Evolutionary conservation across 2,329 filamentous ascomycete species (phyloP).

Genomic region (Colletotrichum ledebouriae): DNA sequence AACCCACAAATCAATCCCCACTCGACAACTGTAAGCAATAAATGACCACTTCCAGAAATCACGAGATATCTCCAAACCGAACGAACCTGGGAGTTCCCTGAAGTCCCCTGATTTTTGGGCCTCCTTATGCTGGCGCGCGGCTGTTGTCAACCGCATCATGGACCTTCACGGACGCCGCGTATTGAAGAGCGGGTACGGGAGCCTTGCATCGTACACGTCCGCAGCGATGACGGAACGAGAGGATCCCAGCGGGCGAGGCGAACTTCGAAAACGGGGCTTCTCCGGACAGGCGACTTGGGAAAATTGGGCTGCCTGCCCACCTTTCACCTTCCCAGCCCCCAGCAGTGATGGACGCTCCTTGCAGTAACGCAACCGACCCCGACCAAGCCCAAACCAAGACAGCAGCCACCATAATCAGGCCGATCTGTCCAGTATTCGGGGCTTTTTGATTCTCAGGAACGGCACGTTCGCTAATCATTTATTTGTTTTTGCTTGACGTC

Average conservation of each 20-base stretch:
- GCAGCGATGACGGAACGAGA: conserved; percentile 30
- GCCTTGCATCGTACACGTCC: conserved; percentile 14
- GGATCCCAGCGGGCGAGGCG: conserved; percentile 19
- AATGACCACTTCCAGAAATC: background rate
- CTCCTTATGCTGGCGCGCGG: background rate
- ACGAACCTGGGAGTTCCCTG: conserved; percentile 1
- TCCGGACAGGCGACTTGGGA: conserved; percentile 7
- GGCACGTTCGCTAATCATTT: conserved; percentile 29
- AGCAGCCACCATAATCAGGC: conserved; percentile 6
- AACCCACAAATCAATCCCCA: conserved; percentile 16
- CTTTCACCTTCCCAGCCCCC: background rate
- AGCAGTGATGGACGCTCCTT: conserved; percentile 22
- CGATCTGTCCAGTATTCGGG: conserved; percentile 22
- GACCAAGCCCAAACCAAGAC: conserved; percentile 14
- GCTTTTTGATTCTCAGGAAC: conserved; percentile 9
- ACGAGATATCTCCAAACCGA: conserved; percentile 4
- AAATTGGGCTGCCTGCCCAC: conserved; percentile 8
- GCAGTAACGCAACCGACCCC: conserved; percentile 5
- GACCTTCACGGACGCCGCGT: conserved; percentile 2
- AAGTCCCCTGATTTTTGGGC: background rate
- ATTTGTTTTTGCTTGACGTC: conserved; percentile 34
- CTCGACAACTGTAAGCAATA: conserved; percentile 1
- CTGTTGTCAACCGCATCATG: background rate
- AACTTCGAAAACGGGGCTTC: conserved; percentile 11
- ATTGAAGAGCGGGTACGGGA: conserved; percentile 1